Evolutionary conservation across 108 stramenopile species (phyloP), one percentile per base, ranked within the genome.

Genomic region (Chaetoceros tenuissimus): DNA sequence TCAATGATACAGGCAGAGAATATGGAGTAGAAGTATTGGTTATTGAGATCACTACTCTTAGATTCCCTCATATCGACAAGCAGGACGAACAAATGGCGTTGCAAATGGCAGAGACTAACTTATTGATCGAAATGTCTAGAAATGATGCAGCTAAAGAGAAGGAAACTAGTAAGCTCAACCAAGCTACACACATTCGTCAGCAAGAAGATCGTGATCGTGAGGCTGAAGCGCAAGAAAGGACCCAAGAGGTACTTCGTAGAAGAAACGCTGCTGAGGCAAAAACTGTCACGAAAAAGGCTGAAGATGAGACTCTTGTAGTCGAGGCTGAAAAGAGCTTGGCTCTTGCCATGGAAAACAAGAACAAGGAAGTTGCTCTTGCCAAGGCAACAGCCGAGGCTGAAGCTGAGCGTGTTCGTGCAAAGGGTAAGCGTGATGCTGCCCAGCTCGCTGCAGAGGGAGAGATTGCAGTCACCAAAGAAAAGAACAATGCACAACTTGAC

Each of bases 331-430:
- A 7, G 13, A n/a, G n/a, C 3, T n/a, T 49, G 7, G 48, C 48
- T 49, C n/a, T 49, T 7, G 48, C 48, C 7, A 7, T 17, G 22
- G 21, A 49, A n/a, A 49, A 49, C 7, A 19, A n/a, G 48, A n/a
- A 19, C 48, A 49, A 49, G n/a, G 48, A 49, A 49, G 48, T 49
- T 7, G 48, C 19, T 22, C 7, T 49, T 19, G 48, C 48, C 48
- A 49, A 49, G 22, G 48, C 48, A 17, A 49, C 48, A 7, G 48
- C 48, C 3, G 48, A 49, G 48, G 48, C 48, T 17, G 48, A 49
- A 13, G 34, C 34, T 40, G 34, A 40, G 13, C 34, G 34, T 13
- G 8, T 40, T 40, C 34, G 34, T 10, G 34, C 34, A 10, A 13
- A 10, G 34, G 34, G 34, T 10, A 40, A 40, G 13, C 34, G 34